Percentiles rank a stretch among this genome's conserved stretches.
phyloP scores from a whole-genome alignment of 2,329 filamentous ascomycete genomes.

The Didymella pomorum region DNA sequence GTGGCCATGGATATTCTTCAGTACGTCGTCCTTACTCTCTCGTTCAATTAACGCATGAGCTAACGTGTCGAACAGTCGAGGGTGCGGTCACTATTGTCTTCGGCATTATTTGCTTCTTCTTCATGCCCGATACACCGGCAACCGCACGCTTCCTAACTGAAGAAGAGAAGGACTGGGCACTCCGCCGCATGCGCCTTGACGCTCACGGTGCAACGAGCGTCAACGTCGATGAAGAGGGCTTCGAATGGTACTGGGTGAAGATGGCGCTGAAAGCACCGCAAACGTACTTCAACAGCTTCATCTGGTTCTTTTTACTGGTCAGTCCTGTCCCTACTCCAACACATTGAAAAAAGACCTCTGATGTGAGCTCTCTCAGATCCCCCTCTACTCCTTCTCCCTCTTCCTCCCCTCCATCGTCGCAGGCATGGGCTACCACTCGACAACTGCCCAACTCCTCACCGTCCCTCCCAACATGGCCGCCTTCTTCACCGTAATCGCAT shows the following conservation, averaged over 20 bases:
- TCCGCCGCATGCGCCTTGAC: slow-evolving; percentile 41
- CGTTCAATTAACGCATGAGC: neutral
- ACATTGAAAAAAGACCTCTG: neutral
- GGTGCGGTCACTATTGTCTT: slow-evolving; percentile 40
- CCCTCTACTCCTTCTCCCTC: slow-evolving; percentile 43
- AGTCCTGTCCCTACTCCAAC: too few relatives aligned
- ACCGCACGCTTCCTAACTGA: slow-evolving; percentile 45
- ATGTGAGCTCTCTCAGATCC: slow-evolving; percentile 10
- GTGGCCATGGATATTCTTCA: slow-evolving; percentile 45
- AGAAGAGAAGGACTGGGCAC: slow-evolving; percentile 38
- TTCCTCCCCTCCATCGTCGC: slow-evolving; percentile 52
- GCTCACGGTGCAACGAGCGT: slow-evolving; percentile 34
- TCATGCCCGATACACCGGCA: slow-evolving; percentile 59
- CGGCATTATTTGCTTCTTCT: slow-evolving; percentile 59
- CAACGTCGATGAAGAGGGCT: slow-evolving; percentile 50
- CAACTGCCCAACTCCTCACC: slow-evolving; percentile 49
- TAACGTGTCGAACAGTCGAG: slow-evolving; percentile 43
- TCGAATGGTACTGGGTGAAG: slow-evolving; percentile 54
- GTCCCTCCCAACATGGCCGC: slow-evolving; percentile 56
- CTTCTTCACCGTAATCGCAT: slow-evolving; percentile 46
- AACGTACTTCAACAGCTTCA: slow-evolving; percentile 51
- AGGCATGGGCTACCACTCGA: slow-evolving; percentile 51
- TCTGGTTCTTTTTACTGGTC: slow-evolving; percentile 50
- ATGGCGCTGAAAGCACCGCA: slow-evolving; percentile 43
- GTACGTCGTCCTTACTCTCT: slow-evolving; percentile 14